phyloP scores from a whole-genome alignment of 306 rosid species.

The Lathyrus tuberosus region DNA sequence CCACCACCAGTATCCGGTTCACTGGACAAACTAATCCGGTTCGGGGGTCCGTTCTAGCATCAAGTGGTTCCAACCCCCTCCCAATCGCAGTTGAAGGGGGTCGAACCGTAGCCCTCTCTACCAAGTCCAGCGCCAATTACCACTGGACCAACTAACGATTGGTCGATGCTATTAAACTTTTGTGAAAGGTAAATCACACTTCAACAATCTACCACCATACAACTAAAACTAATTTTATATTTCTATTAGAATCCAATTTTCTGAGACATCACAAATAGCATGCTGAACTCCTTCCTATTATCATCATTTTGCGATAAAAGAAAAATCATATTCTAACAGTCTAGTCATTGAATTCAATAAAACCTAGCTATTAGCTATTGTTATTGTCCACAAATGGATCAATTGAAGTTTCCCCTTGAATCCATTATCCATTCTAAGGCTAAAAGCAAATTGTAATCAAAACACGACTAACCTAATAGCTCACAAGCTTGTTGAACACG shows the following conservation, averaged over 20 bases:
- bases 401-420: slow-evolving; percentile 29
- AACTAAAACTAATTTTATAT: not conserved
- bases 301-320: not conserved
- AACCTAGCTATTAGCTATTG: not conserved
- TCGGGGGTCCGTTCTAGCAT: too few relatives aligned
- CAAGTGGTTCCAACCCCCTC: too few relatives aligned
- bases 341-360: not conserved
- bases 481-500: slow-evolving; percentile 87
- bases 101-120: too few relatives aligned
- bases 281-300: slow-evolving; percentile 24
- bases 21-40: too few relatives aligned
- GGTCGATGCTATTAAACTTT: slow-evolving; percentile 1
- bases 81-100: too few relatives aligned
- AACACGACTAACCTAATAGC: slow-evolving; percentile 69
- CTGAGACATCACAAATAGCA: slow-evolving; percentile 16
- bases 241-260: slow-evolving; percentile 3
- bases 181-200: slow-evolving; percentile 5
- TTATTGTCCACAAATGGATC: slow-evolving; percentile 16
- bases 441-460: not conserved
- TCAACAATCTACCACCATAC: slow-evolving; percentile 28
- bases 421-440: slow-evolving; percentile 23
- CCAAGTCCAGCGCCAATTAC: too few relatives aligned
- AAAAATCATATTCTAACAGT: slow-evolving; percentile 31
- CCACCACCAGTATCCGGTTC: too few relatives aligned
- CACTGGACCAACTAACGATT: too few relatives aligned